Conservation (phyloP, 495 filamentous ascomycete genomes). For the Evernia prunastri region DNA sequence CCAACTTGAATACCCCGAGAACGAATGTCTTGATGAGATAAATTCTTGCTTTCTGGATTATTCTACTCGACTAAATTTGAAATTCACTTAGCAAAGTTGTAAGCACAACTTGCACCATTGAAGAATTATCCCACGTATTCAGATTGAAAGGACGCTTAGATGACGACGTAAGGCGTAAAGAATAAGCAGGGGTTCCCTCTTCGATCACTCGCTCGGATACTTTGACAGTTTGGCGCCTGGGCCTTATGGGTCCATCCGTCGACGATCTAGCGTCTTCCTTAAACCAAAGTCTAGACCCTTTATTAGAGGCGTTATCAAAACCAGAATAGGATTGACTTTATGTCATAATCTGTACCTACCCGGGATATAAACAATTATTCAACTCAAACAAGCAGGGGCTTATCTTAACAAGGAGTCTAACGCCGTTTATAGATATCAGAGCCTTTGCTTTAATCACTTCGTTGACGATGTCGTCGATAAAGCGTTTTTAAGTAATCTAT, state of each 20-base stretch:
- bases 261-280: conserved; percentile 7
- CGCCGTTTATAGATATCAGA: conserved; percentile 41
- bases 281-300: conserved; percentile 5
- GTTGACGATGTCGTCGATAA: too few relatives aligned
- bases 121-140: too few relatives aligned
- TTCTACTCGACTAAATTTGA: too few relatives aligned
- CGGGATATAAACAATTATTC: conserved; percentile 4
- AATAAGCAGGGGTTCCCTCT: neutral
- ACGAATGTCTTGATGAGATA: too few relatives aligned
- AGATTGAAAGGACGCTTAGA: too few relatives aligned
- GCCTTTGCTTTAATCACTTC: too few relatives aligned
- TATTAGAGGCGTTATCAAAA: neutral
- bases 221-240: conserved; percentile 8
- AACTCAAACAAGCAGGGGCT: conserved; percentile 13
- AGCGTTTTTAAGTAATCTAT: too few relatives aligned
- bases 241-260: conserved; percentile 7
- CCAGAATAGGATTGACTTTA: conserved; percentile 6
- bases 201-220: conserved; percentile 8
- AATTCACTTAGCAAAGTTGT: too few relatives aligned
- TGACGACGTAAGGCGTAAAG: too few relatives aligned
- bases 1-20: too few relatives aligned
- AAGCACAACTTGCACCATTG: too few relatives aligned
- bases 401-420: conserved; percentile 13
- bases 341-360: conserved; percentile 8
- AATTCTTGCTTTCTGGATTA: too few relatives aligned